Evolutionary conservation across 805 yeast species (phyloP), one percentile per base, ranked within the genome.

Genomic region (Kodamaea jinghongensis): DNA sequence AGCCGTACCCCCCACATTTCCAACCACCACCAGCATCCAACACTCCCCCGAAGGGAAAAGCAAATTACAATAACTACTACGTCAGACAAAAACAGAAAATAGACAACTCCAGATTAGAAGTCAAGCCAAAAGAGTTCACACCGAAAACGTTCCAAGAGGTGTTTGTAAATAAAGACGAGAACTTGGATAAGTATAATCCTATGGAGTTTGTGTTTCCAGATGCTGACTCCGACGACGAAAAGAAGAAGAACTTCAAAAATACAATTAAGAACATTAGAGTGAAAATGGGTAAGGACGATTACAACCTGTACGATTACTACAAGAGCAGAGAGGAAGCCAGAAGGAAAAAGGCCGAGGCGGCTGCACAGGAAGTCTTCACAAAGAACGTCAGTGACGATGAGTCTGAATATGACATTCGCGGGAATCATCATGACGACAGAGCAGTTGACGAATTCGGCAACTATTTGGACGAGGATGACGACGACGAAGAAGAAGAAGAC

Each of bases 141-240:
- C 73, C 67, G 42, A 61, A 60, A 38, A 67, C 72, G 1, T 66
- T 67, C 44, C 43, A 49, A 16, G 67, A 67, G 4, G 70, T 69
- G 3, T 68, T 69, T 41, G 45, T 47, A 10, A 60, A 61, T 29
- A 51, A 51, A 16, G 58, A 61, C 5, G 69, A 65, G 35, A 52
- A 49, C 13, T 44, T 47, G 26, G 59, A 52, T 27, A 52, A 51
- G 30, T 61, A 62, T 35, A 68, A 65, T 41, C 75, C 75, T 2
- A 62, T 63, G 46, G 71, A 67, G 39, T 48, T 54, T 28, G 73
- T 70, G 4, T 70, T 70, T 45, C 23, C 23, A 20, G 23, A 20
- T 20, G 23, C 23, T 20, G 60, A 62, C 27, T 52, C 49, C 17
- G 49, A 47, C 14, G 55, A 52, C 10, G 50, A 55, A 32, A 53